A percentile compares a stretch with the other conserved stretches of the same genome.
Conservation (phyloP, 176 grass and related monocot species). For the Panicum miliaceum region DNA sequence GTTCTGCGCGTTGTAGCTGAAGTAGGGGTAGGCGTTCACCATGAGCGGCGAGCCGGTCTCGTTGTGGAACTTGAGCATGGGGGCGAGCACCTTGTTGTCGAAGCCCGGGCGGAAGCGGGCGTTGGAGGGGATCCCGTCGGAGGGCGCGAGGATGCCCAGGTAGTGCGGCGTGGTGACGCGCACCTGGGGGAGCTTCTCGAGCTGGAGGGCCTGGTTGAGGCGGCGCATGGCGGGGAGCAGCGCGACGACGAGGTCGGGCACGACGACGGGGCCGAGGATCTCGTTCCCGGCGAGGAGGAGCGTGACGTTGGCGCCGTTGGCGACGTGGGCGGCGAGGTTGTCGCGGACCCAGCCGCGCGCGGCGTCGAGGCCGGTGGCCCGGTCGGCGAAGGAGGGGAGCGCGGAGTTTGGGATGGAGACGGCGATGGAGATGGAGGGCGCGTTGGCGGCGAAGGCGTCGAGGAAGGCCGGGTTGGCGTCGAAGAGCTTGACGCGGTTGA, state of each 20-base stretch:
- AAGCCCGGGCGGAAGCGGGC: constrained; percentile 49
- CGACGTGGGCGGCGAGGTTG: constrained; percentile 65
- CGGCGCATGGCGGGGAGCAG: constrained; percentile 78
- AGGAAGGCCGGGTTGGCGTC: constrained; percentile 87
- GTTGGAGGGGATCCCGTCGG: constrained; percentile 66
- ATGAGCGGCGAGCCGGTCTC: constrained; percentile 59
- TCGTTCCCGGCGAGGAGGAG: constrained; percentile 86
- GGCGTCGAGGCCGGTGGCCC: constrained; percentile 11
- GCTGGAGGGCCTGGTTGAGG: constrained; percentile 49
- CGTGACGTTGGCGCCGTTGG: constrained; percentile 58
- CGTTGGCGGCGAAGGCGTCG: constrained; percentile 63
- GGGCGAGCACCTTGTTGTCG: constrained; percentile 52
- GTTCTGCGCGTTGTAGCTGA: constrained; percentile 57
- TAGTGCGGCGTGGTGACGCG: constrained; percentile 82
- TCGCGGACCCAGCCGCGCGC: constrained; percentile 62
- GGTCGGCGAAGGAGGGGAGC: constrained; percentile 61
- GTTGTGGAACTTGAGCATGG: constrained; percentile 81
- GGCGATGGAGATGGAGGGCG: constrained; percentile 45
- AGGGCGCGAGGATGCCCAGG: constrained; percentile 66
- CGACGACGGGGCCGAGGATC: constrained; percentile 51
- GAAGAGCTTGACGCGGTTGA: constrained; percentile 88
- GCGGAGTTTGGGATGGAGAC: constrained; percentile 66
- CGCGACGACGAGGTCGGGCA: constrained; percentile 34
- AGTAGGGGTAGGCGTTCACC: constrained; percentile 94
- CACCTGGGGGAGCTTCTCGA: constrained; percentile 41